A percentile compares a stretch with the other conserved stretches of the same genome.
phyloP scores from a whole-genome alignment of 805 yeast species.

The Candida verbasci region DNA sequence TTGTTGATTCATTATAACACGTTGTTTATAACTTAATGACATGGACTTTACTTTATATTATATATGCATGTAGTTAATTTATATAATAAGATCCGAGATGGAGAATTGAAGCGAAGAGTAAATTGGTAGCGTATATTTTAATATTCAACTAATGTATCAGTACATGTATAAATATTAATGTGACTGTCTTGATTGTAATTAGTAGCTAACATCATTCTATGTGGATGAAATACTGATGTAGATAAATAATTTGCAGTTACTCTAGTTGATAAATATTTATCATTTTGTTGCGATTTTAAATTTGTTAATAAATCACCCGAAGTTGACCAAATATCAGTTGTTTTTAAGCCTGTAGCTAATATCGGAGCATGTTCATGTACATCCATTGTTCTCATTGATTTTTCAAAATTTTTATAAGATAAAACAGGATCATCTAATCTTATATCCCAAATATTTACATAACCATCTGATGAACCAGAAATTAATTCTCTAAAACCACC shows the following conservation, averaged over 20 bases:
- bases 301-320: constrained; percentile 68
- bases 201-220: constrained; percentile 87
- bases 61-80: background rate
- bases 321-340: constrained; percentile 79
- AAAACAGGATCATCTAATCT: constrained; percentile 68
- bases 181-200: constrained; percentile 74
- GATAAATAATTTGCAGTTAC: constrained; percentile 52
- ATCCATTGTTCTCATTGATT: constrained; percentile 61
- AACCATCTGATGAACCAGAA: constrained; percentile 79
- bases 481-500: constrained; percentile 91
- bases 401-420: constrained; percentile 53
- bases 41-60: too few species aligned
- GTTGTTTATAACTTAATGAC: background rate
- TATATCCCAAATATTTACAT: constrained; percentile 87
- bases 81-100: constrained; percentile 1
- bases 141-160: constrained; percentile 34
- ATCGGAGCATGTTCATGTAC: constrained; percentile 97
- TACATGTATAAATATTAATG: constrained; percentile 53
- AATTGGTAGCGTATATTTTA: constrained; percentile 11
- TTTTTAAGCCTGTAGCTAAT: constrained; percentile 80
- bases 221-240: constrained; percentile 81
- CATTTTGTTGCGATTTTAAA: constrained; percentile 48
- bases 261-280: constrained; percentile 38
- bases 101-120: constrained; percentile 4
- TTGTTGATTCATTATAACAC: background rate